These are phyloP conservation scores for Phytopythium ostracodes DNA, from an alignment of 352 stramenopile species.

Conservation along the genomic window DNA sequence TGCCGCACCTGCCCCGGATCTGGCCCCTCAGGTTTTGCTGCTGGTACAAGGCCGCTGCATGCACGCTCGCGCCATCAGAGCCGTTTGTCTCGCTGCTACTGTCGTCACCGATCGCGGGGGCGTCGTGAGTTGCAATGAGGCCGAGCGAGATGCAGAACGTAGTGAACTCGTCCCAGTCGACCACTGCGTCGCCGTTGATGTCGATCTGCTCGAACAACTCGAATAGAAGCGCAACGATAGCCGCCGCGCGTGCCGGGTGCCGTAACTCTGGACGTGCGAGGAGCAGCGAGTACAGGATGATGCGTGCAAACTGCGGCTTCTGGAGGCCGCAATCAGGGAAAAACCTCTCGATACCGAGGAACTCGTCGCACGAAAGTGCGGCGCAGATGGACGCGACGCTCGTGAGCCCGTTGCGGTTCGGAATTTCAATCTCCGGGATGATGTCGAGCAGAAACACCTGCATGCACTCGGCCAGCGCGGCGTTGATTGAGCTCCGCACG, in stretches of 20 bases:
- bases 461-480: slow-evolving; percentile 40
- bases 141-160: slow-evolving; percentile 72
- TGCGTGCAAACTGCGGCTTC: slow-evolving; percentile 48
- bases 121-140: slow-evolving; percentile 38
- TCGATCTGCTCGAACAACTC: slow-evolving; percentile 85
- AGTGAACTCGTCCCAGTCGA: slow-evolving; percentile 87
- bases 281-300: slow-evolving; percentile 47
- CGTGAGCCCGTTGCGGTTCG: slow-evolving; percentile 53
- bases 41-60: slow-evolving; percentile 11
- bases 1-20: neutral
- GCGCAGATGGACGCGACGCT: slow-evolving; percentile 58
- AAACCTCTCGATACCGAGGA: slow-evolving; percentile 46
- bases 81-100: slow-evolving; percentile 8
- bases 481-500: slow-evolving; percentile 42
- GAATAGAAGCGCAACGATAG: slow-evolving; percentile 45
- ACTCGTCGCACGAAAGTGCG: slow-evolving; percentile 51
- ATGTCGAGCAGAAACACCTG: slow-evolving; percentile 62
- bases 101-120: neutral
- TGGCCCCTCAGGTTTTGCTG: slow-evolving; percentile 12
- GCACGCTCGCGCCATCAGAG: neutral
- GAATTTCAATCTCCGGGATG: slow-evolving; percentile 67
- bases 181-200: slow-evolving; percentile 69
- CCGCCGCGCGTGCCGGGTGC: slow-evolving; percentile 21
- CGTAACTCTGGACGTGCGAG: slow-evolving; percentile 35
- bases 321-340: slow-evolving; percentile 35